Conservation (phyloP, 164 flowering plant species). For the grape (Vitis vinifera) region ASM3070453v1 NC_081810.1:855501-856000, state of each 20-base stretch:
- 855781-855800: conserved; percentile 53
- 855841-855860: conserved; percentile 45
- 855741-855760: conserved; percentile 38
- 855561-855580: conserved; percentile 46
- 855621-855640: conserved; percentile 47
- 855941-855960: conserved; percentile 30
- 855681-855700: conserved; percentile 57
- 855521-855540: conserved; percentile 50
- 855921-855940: conserved; percentile 12
- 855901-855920: conserved; percentile 23
- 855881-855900: conserved; percentile 28
- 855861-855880: conserved; percentile 38
- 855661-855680: conserved; percentile 46
- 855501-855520: conserved; percentile 23
- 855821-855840: conserved; percentile 35
- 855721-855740: conserved; percentile 48
- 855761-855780: conserved; percentile 21
- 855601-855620: conserved; percentile 34
- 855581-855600: conserved; percentile 48
- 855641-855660: conserved; percentile 42
- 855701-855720: conserved; percentile 31
- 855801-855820: conserved; percentile 58
- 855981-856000: conserved; percentile 15
- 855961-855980: conserved; percentile 16
- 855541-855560: conserved; percentile 42